Evolutionary conservation across 2,329 filamentous ascomycete species (phyloP), one percentile per base, ranked within the genome.

Genomic region (Trichoderma semiorbis): DNA sequence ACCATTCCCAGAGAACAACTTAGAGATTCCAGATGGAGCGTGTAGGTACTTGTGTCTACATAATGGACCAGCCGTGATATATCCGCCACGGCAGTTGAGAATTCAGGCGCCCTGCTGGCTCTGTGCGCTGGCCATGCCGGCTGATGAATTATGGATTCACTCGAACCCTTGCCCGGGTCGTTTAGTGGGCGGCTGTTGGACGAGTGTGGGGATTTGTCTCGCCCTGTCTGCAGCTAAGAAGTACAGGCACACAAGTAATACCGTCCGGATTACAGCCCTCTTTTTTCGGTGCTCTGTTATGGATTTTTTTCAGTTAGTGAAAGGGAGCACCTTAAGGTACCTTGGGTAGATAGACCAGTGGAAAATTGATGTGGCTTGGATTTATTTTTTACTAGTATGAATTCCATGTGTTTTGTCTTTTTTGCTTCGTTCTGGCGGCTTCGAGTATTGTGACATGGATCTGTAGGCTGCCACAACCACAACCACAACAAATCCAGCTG

Each of bases 41-140:
- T 53, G 43, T n/a, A 10, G n/a, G 39, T 53, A 50, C 43, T 5
- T 24, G 5, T 4, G 43, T 24, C 43, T 50, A 65, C 43, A 53
- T 53, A 18, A 65, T 30, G 62, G 53, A 53, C 62, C 43, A 50
- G 43, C 18, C 43, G n/a, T 11, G 10, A 50, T 21, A 50, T 21
- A 21, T 24, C 11, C 28, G 57, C 43, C 28, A 24, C 43, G 62
- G 62, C 62, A 65, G 39, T 65, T 65, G 28, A 53, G 47, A 30
- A 24, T 60, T 24, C 62, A 65, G 62, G 62, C 39, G 62, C 43
- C n/a, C 28, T 50, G 64, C 24, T 55, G 21, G 21, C 24, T 67
- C 47, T 57, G 64, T 57, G 47, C 64, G 64, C 64, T 67, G 64
- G 63, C 63, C 63, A 63, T 43, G 60, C 60, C 60, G 34, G 60